phyloP scores from a whole-genome alignment of 2,329 filamentous ascomycete genomes.

The Pestalotiopsis sp. region DNA sequence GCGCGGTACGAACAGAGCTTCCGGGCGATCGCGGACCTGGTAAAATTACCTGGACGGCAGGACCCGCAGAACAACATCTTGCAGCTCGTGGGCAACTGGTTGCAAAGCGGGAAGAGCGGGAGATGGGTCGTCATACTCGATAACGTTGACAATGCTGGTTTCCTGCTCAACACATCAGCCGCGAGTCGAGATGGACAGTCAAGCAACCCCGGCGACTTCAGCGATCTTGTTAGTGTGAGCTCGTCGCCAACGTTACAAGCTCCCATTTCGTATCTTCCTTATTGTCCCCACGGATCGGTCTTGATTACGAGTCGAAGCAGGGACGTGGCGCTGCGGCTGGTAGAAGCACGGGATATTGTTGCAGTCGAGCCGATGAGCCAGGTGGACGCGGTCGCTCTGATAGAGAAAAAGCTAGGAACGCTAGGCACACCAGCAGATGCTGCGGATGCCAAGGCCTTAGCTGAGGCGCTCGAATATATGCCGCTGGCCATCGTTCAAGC shows the following conservation, averaged over 20 bases:
- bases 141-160: constrained; percentile 35
- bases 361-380: constrained; percentile 31
- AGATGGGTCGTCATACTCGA: constrained; percentile 33
- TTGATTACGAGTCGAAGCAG: constrained; percentile 27
- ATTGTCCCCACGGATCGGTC: constrained; percentile 19
- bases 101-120: constrained; percentile 23
- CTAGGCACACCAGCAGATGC: constrained; percentile 10
- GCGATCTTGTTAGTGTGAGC: background rate
- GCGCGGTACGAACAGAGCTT: constrained; percentile 33
- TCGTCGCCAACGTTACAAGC: constrained; percentile 9
- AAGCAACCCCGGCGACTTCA: background rate
- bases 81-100: constrained; percentile 33
- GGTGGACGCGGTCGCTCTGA: constrained; percentile 28
- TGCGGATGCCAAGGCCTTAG: constrained; percentile 23
- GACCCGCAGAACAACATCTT: constrained; percentile 27
- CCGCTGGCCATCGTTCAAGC: constrained; percentile 39
- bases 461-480: constrained; percentile 31
- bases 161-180: constrained; percentile 25
- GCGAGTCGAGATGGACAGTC: constrained; percentile 6
- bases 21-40: constrained; percentile 31
- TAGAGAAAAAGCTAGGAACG: constrained; percentile 29
- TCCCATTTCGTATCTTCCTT: constrained; percentile 29
- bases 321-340: constrained; percentile 20
- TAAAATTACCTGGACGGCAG: constrained; percentile 29
- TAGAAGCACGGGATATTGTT: constrained; percentile 26